A percentile compares a stretch with the other conserved stretches of the same genome.
phyloP scores from a whole-genome alignment of 352 stramenopile species.

The Pythium folliculosum region DNA sequence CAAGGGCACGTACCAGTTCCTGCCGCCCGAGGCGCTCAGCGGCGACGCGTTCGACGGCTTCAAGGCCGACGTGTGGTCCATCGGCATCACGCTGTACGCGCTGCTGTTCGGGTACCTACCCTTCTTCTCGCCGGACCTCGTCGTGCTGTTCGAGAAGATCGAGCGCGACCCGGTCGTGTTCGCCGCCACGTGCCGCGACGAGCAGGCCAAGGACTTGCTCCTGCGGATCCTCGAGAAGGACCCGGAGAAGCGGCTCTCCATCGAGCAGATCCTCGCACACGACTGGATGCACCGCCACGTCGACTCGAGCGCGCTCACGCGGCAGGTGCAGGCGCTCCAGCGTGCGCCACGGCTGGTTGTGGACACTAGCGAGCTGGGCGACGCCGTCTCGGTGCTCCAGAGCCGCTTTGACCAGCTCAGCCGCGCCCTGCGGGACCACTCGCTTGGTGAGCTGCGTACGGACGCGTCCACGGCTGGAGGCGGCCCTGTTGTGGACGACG shows the following conservation, averaged over 20 bases:
- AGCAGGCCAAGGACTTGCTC: conserved; percentile 73
- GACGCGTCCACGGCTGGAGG: not conserved
- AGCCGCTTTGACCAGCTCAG: conserved; percentile 46
- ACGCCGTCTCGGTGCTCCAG: conserved; percentile 62
- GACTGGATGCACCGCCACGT: conserved; percentile 69
- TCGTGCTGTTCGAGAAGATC: conserved; percentile 91
- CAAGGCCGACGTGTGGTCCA: conserved; percentile 90
- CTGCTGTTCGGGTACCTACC: conserved; percentile 87
- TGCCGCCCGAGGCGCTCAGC: conserved; percentile 66
- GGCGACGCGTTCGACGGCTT: conserved; percentile 76
- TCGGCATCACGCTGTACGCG: conserved; percentile 91
- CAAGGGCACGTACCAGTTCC: conserved; percentile 79
- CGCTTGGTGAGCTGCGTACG: not conserved
- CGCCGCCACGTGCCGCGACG: conserved; percentile 42
- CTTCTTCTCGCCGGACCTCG: conserved; percentile 87
- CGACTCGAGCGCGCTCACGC: conserved; percentile 48
- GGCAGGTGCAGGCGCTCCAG: conserved; percentile 48
- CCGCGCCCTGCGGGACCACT: conserved; percentile 18
- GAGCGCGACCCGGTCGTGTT: conserved; percentile 59
- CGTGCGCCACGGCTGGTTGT: conserved; percentile 38
- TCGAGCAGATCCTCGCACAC: conserved; percentile 73
- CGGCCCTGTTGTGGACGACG: no score
- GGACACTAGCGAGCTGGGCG: conserved; percentile 46
- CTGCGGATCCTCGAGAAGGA: conserved; percentile 73
- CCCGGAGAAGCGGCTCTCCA: conserved; percentile 59